Evolutionary conservation across 345 rosid species (phyloP).

Genomic region (Hibiscus mutabilis): DNA sequence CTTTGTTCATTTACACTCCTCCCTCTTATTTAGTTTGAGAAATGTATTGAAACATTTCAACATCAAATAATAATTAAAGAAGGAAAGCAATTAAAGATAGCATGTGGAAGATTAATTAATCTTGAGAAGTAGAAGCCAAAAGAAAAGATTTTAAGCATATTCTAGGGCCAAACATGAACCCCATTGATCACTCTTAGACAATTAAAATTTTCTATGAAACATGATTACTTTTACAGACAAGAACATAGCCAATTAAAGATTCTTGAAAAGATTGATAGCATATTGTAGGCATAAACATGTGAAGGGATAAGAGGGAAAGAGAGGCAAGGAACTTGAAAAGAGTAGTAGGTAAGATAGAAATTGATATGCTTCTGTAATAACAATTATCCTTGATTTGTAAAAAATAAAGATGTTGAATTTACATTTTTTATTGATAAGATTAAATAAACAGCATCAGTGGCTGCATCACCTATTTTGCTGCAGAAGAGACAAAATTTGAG

Average conservation of each 20-base stretch:
- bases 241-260: neutral
- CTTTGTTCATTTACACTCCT: no score
- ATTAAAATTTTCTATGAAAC: neutral
- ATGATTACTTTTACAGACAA: neutral
- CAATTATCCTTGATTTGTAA: neutral
- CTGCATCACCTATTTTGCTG: no score
- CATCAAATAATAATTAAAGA: constrained; percentile 3
- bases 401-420: neutral
- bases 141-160: neutral
- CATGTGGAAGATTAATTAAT: neutral
- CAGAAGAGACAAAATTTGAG: constrained; percentile 6
- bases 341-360: neutral
- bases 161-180: neutral
- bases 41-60: constrained; percentile 4
- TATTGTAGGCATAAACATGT: neutral
- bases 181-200: neutral
- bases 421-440: neutral
- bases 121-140: constrained; percentile 11
- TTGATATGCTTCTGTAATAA: neutral
- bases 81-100: neutral
- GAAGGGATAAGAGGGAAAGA: neutral
- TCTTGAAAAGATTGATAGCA: constrained; percentile 10
- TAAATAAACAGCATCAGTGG: no score
- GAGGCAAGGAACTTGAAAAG: neutral
- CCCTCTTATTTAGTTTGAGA: no score